Percentiles rank a stretch among this genome's conserved stretches.
phyloP scores from a whole-genome alignment of 176 grass and related monocot genomes.

The Leersia perrieri region DNA sequence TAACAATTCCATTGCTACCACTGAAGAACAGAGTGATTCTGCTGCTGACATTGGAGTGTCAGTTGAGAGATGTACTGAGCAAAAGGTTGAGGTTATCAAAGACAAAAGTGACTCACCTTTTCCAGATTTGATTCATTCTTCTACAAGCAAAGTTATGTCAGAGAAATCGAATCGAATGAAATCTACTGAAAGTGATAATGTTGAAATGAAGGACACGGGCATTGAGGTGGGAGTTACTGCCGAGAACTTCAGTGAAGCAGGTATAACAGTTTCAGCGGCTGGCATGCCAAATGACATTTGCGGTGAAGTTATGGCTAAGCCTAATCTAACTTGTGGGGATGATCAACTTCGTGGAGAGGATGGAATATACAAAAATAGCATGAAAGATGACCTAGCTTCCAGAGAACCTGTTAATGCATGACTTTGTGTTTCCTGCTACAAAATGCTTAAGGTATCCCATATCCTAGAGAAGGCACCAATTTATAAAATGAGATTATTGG shows the following conservation, averaged over 20 bases:
- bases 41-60: conserved; percentile 23
- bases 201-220: conserved; percentile 29
- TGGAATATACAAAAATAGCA: conserved; percentile 24
- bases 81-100: background rate
- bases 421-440: conserved; percentile 29
- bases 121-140: conserved; percentile 21
- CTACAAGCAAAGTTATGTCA: background rate
- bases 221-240: conserved; percentile 2
- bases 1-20: conserved; percentile 7
- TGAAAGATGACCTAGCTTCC: conserved; percentile 40
- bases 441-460: conserved; percentile 35
- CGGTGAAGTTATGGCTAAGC: conserved; percentile 33
- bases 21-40: conserved; percentile 20
- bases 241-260: conserved; percentile 30
- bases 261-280: background rate
- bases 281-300: conserved; percentile 22
- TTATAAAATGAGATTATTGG: background rate
- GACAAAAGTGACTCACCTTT: background rate
- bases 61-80: conserved; percentile 6
- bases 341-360: conserved; percentile 41
- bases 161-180: conserved; percentile 24
- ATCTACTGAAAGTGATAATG: background rate
- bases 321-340: conserved; percentile 42
- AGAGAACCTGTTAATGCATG: conserved; percentile 40
- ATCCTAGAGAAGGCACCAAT: conserved; percentile 6